phyloP scores from a whole-genome alignment of 2,329 filamentous ascomycete species.

The Colletotrichum australisinense region DNA sequence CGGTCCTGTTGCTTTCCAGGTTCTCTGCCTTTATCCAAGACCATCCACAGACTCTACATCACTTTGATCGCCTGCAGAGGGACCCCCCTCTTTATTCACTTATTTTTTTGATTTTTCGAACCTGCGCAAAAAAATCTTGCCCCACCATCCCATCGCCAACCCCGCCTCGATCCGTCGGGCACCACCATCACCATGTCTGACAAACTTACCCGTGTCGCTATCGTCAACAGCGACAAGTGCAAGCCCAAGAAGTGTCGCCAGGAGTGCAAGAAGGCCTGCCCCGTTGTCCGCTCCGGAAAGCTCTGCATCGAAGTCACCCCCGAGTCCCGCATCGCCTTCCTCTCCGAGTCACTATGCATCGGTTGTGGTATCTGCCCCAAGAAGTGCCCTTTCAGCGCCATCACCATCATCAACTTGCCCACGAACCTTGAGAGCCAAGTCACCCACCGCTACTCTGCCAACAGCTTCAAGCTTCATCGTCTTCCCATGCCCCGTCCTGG shows the following conservation, averaged over 20 bases:
- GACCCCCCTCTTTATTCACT: conserved; percentile 4
- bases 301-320: conserved; percentile 94
- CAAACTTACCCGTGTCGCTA: conserved; percentile 97
- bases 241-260: conserved; percentile 88
- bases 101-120: conserved; percentile 12
- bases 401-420: conserved; percentile 99
- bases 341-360: conserved; percentile 95
- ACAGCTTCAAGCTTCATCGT: conserved; percentile 99
- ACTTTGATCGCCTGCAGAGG: background rate
- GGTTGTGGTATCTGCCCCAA: conserved; percentile 99
- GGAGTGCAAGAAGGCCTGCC: conserved; percentile 99
- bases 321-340: conserved; percentile 95
- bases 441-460: conserved; percentile 98
- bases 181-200: conserved; percentile 77
- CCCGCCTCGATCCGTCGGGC: conserved; percentile 35
- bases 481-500: conserved; percentile 95
- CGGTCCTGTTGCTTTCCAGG: conserved; percentile 13
- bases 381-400: conserved; percentile 98
- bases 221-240: conserved; percentile 95
- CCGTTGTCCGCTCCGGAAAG: conserved; percentile 97
- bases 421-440: conserved; percentile 99
- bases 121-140: conserved; percentile 21
- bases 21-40: background rate
- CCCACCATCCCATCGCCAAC: conserved; percentile 28
- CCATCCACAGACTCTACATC: background rate